Evolutionary conservation across 1,284 basidiomycete genomes (phyloP).

Genomic region (Ceratobasidium sp.): DNA sequence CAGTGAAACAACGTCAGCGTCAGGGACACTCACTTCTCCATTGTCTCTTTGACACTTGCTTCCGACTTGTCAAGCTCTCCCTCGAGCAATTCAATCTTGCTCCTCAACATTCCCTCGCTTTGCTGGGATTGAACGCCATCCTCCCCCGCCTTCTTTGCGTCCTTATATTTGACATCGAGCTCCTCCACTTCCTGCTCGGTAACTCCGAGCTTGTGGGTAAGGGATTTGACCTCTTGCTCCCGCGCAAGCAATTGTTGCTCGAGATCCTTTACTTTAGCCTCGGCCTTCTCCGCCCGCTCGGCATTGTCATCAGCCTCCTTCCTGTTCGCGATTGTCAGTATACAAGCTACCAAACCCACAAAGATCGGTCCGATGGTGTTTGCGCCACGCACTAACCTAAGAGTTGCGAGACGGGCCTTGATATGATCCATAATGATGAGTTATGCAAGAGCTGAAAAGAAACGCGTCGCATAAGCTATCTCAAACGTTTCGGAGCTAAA

Average conservation of each 20-base stretch:
- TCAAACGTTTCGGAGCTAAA: neutral
- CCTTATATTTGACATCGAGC: constrained; percentile 72
- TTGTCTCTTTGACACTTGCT: constrained; percentile 95
- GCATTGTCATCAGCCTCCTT: constrained; percentile 84
- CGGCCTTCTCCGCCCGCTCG: constrained; percentile 80
- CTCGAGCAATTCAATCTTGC: constrained; percentile 92
- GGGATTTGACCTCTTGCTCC: constrained; percentile 88
- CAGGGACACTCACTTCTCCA: constrained; percentile 82
- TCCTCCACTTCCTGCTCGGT: constrained; percentile 79
- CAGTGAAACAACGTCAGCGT: constrained; percentile 17
- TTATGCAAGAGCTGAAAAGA: constrained; percentile 18
- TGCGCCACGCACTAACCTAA: constrained; percentile 22
- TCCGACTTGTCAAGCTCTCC: constrained; percentile 95
- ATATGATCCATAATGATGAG: constrained; percentile 27
- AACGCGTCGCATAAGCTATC: neutral
- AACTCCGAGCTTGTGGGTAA: constrained; percentile 74
- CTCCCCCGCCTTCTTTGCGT: constrained; percentile 70
- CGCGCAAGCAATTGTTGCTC: constrained; percentile 81
- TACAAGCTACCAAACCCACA: neutral
- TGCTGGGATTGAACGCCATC: constrained; percentile 78
- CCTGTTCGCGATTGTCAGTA: constrained; percentile 59
- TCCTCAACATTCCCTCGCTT: constrained; percentile 74
- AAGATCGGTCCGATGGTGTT: neutral
- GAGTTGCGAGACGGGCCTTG: constrained; percentile 14
- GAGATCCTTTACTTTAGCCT: constrained; percentile 80